Evolutionary conservation across 148 eudicot genomes (phyloP).

Genomic region (Vaccinium vitisidaea): DNA sequence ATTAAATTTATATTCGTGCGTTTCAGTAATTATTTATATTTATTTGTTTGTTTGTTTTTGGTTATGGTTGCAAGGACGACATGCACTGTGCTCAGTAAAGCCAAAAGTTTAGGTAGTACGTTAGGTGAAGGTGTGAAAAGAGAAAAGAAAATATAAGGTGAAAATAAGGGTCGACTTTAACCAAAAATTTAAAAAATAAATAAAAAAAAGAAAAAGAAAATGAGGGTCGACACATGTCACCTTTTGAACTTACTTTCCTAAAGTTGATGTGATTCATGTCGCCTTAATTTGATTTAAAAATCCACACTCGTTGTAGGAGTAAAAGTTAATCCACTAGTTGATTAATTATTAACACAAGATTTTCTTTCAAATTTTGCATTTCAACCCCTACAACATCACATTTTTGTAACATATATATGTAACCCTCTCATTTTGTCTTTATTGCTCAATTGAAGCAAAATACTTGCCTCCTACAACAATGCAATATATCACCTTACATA

Average conservation of each 20-base stretch:
- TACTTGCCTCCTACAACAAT: neutral
- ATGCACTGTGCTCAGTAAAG: neutral
- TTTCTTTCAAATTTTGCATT: neutral
- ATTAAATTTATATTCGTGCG: neutral
- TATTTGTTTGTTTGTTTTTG: neutral
- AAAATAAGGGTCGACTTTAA: no score
- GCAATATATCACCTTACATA: no score
- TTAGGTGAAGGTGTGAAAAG: slow-evolving; percentile 12
- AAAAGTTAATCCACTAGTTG: neutral
- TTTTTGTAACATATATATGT: neutral
- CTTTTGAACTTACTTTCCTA: slow-evolving; percentile 5
- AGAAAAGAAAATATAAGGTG: no score
- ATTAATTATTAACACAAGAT: neutral
- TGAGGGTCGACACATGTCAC: neutral
- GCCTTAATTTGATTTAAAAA: neutral
- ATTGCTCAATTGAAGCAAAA: neutral
- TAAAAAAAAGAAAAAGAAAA: no score
- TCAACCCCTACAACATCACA: neutral
- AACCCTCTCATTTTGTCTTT: neutral
- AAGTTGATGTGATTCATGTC: neutral
- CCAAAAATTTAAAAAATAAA: no score
- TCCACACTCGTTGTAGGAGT: neutral
- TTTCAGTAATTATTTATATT: neutral
- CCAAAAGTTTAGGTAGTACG: slow-evolving; percentile 18
- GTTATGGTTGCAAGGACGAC: neutral